A percentile compares a stretch with the other conserved stretches of the same genome.
These are phyloP conservation scores for Paxillus rubicundulus DNA, from an alignment of 768 basidiomycete species.

Conservation along the genomic window DNA sequence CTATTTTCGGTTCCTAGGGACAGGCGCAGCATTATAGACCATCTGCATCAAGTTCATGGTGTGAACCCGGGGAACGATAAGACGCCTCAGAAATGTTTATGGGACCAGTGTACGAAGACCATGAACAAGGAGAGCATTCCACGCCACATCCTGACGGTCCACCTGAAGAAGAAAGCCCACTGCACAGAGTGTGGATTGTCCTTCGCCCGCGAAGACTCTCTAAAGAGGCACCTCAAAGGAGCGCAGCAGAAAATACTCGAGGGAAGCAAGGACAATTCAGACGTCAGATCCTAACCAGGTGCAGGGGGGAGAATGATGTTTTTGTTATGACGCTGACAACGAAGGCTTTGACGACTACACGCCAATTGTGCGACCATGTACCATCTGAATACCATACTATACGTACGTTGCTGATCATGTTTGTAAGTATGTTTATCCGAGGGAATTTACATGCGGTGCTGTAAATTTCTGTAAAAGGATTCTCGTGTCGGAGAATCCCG, in stretches of 20 bases:
- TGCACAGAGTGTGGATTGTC: constrained; percentile 15
- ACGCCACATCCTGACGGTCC: constrained; percentile 28
- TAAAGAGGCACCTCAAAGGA: constrained; percentile 25
- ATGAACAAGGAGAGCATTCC: constrained; percentile 31
- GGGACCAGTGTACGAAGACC: constrained; percentile 13
- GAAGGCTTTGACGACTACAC: no score
- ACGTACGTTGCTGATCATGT: no score
- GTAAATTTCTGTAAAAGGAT: no score
- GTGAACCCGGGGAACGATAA: constrained; percentile 20
- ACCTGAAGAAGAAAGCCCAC: constrained; percentile 13
- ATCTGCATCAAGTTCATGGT: constrained; percentile 13
- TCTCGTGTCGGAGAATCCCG: no score
- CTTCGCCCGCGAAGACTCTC: constrained; percentile 31
- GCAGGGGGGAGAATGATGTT: no score
- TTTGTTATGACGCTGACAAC: no score
- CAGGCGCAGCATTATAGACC: constrained; percentile 17
- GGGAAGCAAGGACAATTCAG: no score
- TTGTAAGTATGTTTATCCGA: no score
- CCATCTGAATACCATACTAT: no score
- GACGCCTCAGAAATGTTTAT: constrained; percentile 11
- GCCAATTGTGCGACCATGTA: no score
- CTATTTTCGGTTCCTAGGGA: background rate
- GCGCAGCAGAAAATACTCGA: constrained; percentile 5
- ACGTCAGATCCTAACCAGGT: no score
- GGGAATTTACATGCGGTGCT: no score